Evolutionary conservation across 2,329 filamentous ascomycete species (phyloP).

Genomic region (Cercospora zeina): DNA sequence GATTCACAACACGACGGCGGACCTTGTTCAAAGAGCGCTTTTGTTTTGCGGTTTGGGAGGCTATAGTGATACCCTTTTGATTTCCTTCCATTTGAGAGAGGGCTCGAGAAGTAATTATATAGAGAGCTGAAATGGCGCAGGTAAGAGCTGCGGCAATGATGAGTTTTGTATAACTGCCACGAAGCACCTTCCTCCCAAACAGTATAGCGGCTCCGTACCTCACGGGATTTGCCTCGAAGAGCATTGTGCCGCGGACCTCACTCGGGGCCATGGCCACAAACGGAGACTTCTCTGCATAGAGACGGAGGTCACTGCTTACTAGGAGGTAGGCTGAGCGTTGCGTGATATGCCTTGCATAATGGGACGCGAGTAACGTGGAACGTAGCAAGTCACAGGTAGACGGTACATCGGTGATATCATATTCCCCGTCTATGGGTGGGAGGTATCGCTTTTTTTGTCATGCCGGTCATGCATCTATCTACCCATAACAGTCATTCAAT

Average conservation of each 20-base stretch:
- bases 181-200: too few species aligned
- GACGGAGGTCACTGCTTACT: too few species aligned
- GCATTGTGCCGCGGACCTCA: too few species aligned
- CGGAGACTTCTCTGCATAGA: too few species aligned
- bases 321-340: too few species aligned
- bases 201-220: too few species aligned
- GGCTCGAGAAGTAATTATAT: background rate
- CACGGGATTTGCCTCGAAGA: too few species aligned
- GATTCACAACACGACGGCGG: background rate
- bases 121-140: background rate
- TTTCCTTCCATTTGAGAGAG: background rate
- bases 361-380: too few species aligned
- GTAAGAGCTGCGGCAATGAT: too few species aligned
- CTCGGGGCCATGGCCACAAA: too few species aligned
- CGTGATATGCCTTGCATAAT: too few species aligned
- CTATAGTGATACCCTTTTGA: constrained; percentile 22
- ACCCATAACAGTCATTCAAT: constrained; percentile 15
- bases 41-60: constrained; percentile 5
- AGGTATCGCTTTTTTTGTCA: constrained; percentile 16
- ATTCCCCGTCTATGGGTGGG: constrained; percentile 5
- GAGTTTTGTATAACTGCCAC: too few species aligned
- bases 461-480: constrained; percentile 18
- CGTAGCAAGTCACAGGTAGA: background rate
- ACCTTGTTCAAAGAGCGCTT: background rate
- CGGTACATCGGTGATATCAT: constrained; percentile 1